Evolutionary conservation across 1,139 yeast species (phyloP).

Genomic region (Diutina siamensis): DNA sequence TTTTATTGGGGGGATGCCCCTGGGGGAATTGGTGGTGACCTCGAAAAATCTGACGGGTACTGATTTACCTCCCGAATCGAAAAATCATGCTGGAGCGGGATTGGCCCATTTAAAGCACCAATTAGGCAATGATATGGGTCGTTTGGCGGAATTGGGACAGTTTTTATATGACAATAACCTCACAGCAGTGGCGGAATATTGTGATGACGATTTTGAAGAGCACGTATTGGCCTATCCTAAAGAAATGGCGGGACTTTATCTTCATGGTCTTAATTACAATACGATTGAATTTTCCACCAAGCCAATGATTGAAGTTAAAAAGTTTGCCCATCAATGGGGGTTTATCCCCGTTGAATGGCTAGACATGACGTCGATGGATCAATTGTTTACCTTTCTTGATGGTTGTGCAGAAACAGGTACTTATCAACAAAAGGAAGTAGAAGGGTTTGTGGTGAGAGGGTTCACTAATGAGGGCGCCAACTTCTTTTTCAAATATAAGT

Average conservation of each 20-base stretch:
- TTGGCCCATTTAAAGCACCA: conserved; percentile 46
- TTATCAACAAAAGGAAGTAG: conserved; percentile 62
- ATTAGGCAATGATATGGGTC: conserved; percentile 26
- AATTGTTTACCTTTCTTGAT: conserved; percentile 41
- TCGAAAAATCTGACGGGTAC: conserved; percentile 81
- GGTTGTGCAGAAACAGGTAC: conserved; percentile 57
- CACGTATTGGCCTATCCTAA: conserved; percentile 71
- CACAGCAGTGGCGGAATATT: conserved; percentile 87
- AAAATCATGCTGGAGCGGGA: conserved; percentile 72
- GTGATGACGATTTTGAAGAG: conserved; percentile 92
- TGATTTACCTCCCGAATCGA: conserved; percentile 26
- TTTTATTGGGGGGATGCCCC: conserved; percentile 62
- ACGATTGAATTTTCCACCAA: conserved; percentile 51
- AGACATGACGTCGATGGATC: conserved; percentile 21
- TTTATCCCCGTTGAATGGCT: conserved; percentile 47
- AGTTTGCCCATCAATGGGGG: conserved; percentile 62
- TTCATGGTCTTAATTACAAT: conserved; percentile 81
- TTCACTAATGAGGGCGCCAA: conserved; percentile 18
- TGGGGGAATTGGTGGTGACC: conserved; percentile 70
- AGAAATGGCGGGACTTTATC: conserved; percentile 66
- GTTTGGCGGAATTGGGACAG: conserved; percentile 41
- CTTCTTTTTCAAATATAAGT: conserved; percentile 85
- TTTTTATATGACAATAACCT: conserved; percentile 38
- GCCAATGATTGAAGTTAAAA: conserved; percentile 45
- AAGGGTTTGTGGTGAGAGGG: conserved; percentile 87